A percentile compares a stretch with the other conserved stretches of the same genome.
phyloP scores from a whole-genome alignment of 768 basidiomycete species.

The Lactarius indigo region DNA sequence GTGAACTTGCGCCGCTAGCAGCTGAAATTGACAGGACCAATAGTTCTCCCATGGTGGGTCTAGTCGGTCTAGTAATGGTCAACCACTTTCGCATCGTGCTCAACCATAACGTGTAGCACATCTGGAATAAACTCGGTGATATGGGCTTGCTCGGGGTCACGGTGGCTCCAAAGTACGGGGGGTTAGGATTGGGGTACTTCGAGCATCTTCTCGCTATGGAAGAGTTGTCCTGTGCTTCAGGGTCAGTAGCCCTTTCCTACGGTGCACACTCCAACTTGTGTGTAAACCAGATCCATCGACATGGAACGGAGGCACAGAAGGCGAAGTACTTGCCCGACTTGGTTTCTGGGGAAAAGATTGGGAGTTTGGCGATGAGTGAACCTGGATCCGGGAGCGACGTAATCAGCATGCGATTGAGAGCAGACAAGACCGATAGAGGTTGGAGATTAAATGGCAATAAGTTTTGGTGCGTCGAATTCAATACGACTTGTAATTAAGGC shows the following conservation, averaged over 20 bases:
- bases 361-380: conserved; percentile 94
- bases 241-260: conserved; percentile 88
- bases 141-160: conserved; percentile 94
- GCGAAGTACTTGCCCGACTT: conserved; percentile 79
- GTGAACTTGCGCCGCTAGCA: conserved; percentile 82
- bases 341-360: conserved; percentile 76
- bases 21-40: conserved; percentile 85
- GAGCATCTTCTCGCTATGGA: conserved; percentile 94
- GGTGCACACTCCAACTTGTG: conserved; percentile 92
- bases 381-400: conserved; percentile 91
- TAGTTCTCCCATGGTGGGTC: conserved; percentile 66
- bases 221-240: conserved; percentile 85
- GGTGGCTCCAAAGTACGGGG: conserved; percentile 75
- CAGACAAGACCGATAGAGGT: conserved; percentile 72
- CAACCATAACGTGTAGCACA: conserved; percentile 45
- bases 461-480: conserved; percentile 66
- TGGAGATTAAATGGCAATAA: conserved; percentile 87
- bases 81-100: background rate
- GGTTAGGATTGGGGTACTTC: conserved; percentile 78
- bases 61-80: conserved; percentile 34
- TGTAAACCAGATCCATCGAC: conserved; percentile 66
- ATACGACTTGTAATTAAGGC: background rate
- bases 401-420: conserved; percentile 86
- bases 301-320: conserved; percentile 82
- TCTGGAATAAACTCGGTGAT: conserved; percentile 85